phyloP scores from a whole-genome alignment of 2,329 filamentous ascomycete genomes.

The Tolypocladium guangdongense region DNA sequence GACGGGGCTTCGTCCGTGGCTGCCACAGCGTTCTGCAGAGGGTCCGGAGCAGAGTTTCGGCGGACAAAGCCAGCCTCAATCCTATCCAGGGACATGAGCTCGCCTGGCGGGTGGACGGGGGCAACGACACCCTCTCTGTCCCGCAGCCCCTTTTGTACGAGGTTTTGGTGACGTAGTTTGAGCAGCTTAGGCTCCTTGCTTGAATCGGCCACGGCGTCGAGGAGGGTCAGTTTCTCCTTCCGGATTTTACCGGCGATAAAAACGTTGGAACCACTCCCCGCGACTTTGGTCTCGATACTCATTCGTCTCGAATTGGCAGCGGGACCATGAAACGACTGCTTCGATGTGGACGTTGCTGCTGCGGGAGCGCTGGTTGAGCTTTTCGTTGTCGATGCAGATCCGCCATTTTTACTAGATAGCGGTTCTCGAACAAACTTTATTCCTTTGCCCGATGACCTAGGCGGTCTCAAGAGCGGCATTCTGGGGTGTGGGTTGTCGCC shows the following conservation, averaged over 20 bases:
- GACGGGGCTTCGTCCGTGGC: background rate
- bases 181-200: slow-evolving; percentile 30
- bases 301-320: background rate
- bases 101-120: slow-evolving; percentile 21
- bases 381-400: background rate
- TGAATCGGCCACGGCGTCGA: slow-evolving; percentile 28
- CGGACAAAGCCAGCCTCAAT: background rate
- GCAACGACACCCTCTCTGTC: slow-evolving; percentile 29
- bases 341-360: background rate
- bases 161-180: slow-evolving; percentile 20
- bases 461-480: background rate
- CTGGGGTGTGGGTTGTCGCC: background rate
- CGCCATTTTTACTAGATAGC: too few relatives aligned
- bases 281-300: background rate
- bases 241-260: slow-evolving; percentile 31
- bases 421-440: background rate
- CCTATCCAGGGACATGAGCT: slow-evolving; percentile 18
- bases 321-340: background rate
- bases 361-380: background rate
- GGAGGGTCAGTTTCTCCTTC: slow-evolving; percentile 24
- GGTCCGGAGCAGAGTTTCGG: background rate
- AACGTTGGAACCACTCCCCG: slow-evolving; percentile 24
- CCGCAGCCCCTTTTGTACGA: slow-evolving; percentile 30
- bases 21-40: background rate
- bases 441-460: background rate